Evolutionary conservation across 208 protist species (phyloP), one percentile per base, ranked within the genome.

Genomic region (Porcisia hertigi): DNA sequence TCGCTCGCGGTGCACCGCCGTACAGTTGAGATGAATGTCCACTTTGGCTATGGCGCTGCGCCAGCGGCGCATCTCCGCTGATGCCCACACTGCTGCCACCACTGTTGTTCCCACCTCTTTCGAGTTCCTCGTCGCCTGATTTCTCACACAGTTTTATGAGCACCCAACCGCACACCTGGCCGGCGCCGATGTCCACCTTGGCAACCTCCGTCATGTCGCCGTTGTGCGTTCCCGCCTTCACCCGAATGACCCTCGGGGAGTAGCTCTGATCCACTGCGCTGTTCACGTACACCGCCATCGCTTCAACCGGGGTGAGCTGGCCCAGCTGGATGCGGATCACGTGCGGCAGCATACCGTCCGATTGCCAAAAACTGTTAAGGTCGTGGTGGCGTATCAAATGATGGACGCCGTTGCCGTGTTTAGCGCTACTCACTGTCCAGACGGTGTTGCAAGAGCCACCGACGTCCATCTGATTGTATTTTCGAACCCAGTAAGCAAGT

Each of bases 371-470:
- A 47, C 89, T 95, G 59, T 71, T 73, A 39, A 83, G 62, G 80
- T 90, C 72, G 64, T 84, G 73, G 30, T 69, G 84, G 71, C 92
- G 87, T 49, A 94, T 76, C 23, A 97, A 73, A 43, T 84, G 75
- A 14, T 41, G 75, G 14, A 97, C 92, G 12, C 94, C 94, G 84
- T 93, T 96, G 69, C 94, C 92, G 81, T 96, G 91, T 71, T 97
- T 97, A 20, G 94, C 94, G 41, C 85, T 92, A 83, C 89, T 96
- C 57, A 97, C 92, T 4, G 79, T 84, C 92, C 94, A 97, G 39
- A 95, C 92, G 0, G 83, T 84, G 57, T 86, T 81, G 58, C 77
- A 80, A 4, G 58, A 69, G 36, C 71, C 36, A 9, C 73, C 86
- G 1, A 90, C 75, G 39, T 89, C 85, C n/a, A 81, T 73, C 47